Evolutionary conservation across 75 land plant species (phyloP).

Genomic region (Cryptomeria japonica): DNA sequence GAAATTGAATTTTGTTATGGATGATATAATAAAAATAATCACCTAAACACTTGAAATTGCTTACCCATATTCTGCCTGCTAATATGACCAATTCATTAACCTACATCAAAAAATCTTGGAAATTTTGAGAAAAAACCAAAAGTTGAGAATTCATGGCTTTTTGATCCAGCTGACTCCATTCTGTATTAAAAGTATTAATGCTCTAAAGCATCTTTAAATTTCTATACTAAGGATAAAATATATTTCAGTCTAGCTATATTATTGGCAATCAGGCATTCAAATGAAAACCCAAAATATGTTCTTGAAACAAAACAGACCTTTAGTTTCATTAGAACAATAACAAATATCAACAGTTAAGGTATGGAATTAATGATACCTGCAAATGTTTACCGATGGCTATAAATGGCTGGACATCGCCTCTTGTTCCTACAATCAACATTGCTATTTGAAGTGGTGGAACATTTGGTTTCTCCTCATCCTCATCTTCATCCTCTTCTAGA

Average conservation of each 20-base stretch:
- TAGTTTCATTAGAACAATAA: not conserved
- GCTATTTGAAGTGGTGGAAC: slow-evolving; percentile 85
- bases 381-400: slow-evolving; percentile 89
- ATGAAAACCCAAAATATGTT: not conserved
- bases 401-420: slow-evolving; percentile 99
- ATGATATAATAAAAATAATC: not conserved
- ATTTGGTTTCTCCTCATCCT: slow-evolving; percentile 44
- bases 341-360: not conserved
- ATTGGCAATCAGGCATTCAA: not conserved
- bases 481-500: slow-evolving; percentile 42
- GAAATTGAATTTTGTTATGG: not conserved
- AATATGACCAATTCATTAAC: not conserved
- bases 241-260: not conserved
- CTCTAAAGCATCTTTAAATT: not conserved
- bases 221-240: not conserved
- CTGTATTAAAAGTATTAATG: not conserved
- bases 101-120: not conserved
- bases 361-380: slow-evolving; percentile 52
- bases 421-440: slow-evolving; percentile 95
- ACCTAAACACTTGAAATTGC: not conserved
- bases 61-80: not conserved
- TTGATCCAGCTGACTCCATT: not conserved
- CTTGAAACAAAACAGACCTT: not conserved
- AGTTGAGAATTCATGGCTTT: not conserved
- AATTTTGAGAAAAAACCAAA: not conserved